Evolutionary conservation across 768 basidiomycete genomes (phyloP), one percentile per base, ranked within the genome.

Genomic region (Phallus indusiatus): DNA sequence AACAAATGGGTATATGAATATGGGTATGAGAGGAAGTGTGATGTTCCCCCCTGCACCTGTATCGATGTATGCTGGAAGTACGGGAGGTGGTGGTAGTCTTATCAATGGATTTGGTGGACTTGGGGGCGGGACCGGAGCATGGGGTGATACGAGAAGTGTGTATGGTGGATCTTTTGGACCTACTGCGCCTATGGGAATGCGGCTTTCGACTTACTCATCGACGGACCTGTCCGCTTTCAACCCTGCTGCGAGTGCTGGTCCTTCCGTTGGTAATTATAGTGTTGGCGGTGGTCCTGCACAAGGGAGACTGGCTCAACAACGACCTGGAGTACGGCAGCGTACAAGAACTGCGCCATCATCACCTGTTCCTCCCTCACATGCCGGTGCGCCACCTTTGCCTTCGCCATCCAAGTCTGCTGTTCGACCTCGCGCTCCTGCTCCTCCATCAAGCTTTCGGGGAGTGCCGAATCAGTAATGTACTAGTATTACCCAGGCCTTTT

Each of bases 121-220:
- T 42, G 42, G 42, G 4, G 12, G 14, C 12, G 42, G 14, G 4
- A 11, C 42, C n/a, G 42, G 42, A 42, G 57, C 20, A 65, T 60
- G 47, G 73, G 74, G 10, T 82, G 80, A 72, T 75, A 79, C 85
- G 47, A 77, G 78, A 64, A 90, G 85, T 64, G 82, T 80, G 51
- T 90, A 90, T 64, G 90, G 87, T 12, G 86, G 86, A 61, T 68
- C 78, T 8, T 81, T 84, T 66, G 79, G 81, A 8, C 74, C 79
- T 21, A 67, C 66, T 46, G 54, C 64, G 16, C 59, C 68, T 52
- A 67, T 46, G 17, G 55, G 42, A 47, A 42, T 42, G 42, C 35
- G 55, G 12, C 33, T 7, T 12, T 46, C 50, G 17, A 52, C 22
- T 16, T 49, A 47, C 47, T 53, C 42, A 37, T 51, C 20, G 46